Base-by-base conservation (phyloP, 2,329 filamentous ascomycete species). In the Aureobasidium leucospermi region DNA sequence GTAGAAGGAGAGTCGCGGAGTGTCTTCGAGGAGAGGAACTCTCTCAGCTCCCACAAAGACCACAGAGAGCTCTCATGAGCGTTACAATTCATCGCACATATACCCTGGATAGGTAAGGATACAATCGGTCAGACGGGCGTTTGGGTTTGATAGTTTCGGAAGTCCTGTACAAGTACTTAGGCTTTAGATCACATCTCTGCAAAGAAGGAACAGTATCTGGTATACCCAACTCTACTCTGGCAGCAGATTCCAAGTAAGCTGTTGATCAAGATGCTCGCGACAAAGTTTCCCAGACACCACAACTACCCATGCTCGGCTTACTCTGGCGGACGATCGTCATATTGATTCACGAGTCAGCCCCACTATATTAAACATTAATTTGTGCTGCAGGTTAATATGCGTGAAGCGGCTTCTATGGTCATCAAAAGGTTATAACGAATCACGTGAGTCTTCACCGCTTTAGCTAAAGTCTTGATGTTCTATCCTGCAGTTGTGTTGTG, bases 1-100 rank as follows among this genome's bases (percentile, higher is more conserved):
- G 52, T 56, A 3, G 52, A 56, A 45, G 52, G 41, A 56, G 52
- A 56, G 28, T 56, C 52, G 32, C 41, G 52, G 13, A 56, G 39
- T 36, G 39, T 45, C 7, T 45, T 23, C 10, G 52, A 56, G 7
- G 52, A 45, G 19, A 56, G 52, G 13, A 56, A 10, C 31, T 56
- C 52, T 28, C 41, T 56, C 5, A 29, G 52, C 29, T 56, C 52
- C 3, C 41, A 36, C 11, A 56, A 56, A 19, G 52, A 56, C 36
- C 39, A 45, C 9, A 45, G 38, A 31, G 39, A 56, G 13, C 52
- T 56, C 31, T 56, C 52, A 11, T 56, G 52, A 56, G 29, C 8
- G 23, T n/a, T 2, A n/a, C 3, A 13, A 1, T 29, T 9, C 28
- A 16, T 23, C 10, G 5, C 47, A 49, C 6, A 36, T 49, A 19